Evolutionary conservation across 441 rosid genomes (phyloP).

Genomic region (Aleurites moluccanus): DNA sequence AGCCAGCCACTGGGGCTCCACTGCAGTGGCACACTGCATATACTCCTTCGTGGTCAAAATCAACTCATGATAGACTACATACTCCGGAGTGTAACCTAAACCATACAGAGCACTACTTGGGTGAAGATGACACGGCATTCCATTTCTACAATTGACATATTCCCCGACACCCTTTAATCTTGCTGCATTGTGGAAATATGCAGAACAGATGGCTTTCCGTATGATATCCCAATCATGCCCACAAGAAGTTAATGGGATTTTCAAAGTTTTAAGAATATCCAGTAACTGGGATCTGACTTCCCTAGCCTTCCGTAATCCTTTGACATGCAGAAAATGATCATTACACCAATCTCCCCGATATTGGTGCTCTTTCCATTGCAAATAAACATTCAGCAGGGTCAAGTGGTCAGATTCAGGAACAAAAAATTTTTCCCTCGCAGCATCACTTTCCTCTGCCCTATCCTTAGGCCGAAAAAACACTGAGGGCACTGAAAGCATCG

Average conservation of each 20-base stretch:
- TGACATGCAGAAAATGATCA: constrained; percentile 80
- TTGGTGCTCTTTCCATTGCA: constrained; percentile 93
- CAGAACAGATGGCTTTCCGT: constrained; percentile 90
- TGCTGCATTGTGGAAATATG: constrained; percentile 93
- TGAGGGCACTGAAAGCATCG: constrained; percentile 97
- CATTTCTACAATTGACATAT: constrained; percentile 71
- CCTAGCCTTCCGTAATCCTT: constrained; percentile 81
- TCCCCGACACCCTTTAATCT: constrained; percentile 80
- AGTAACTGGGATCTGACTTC: constrained; percentile 65
- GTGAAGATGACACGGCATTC: constrained; percentile 96
- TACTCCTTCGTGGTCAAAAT: constrained; percentile 87
- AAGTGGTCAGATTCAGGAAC: constrained; percentile 92
- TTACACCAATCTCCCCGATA: constrained; percentile 97
- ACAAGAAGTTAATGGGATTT: constrained; percentile 76
- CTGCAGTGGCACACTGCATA: constrained; percentile 96
- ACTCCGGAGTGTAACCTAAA: constrained; percentile 79
- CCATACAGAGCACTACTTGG: constrained; percentile 95
- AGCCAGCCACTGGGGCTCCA: constrained; percentile 93
- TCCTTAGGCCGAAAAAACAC: constrained; percentile 96
- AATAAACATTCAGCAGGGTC: constrained; percentile 77
- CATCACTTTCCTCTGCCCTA: constrained; percentile 90
- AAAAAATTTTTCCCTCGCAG: constrained; percentile 89
- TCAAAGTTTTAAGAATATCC: constrained; percentile 81
- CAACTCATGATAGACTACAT: constrained; percentile 92
- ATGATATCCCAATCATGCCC: constrained; percentile 76